These are phyloP conservation scores for Hylodesmum podocarpum DNA, from an alignment of 306 rosid genomes.

Conservation along the genomic window DNA sequence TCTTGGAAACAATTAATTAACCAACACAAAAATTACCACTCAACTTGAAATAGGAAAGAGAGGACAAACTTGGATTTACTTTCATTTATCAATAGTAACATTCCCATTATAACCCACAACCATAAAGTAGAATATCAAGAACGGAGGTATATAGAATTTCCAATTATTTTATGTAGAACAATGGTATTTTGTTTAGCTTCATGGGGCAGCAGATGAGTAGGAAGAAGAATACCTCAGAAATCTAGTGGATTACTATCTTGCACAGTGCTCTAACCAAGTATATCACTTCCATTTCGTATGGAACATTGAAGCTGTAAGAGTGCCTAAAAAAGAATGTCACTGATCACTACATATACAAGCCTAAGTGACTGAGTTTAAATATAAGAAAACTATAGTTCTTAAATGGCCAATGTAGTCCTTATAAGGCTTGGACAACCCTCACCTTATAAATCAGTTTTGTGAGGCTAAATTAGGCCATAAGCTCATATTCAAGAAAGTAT, in stretches of 20 bases:
- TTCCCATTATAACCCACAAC: background rate
- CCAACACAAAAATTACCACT: slow-evolving; percentile 18
- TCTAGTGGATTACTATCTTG: background rate
- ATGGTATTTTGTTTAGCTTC: slow-evolving; percentile 2
- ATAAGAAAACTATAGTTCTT: background rate
- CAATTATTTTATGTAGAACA: slow-evolving; percentile 2
- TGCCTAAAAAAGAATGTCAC: background rate
- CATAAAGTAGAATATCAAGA: slow-evolving; percentile 1
- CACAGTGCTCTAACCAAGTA: background rate
- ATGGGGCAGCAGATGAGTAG: background rate
- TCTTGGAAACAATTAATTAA: slow-evolving; percentile 6
- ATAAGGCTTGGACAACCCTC: background rate
- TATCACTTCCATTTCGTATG: background rate
- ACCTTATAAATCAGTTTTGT: background rate
- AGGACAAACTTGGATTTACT: background rate
- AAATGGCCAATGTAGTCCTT: background rate
- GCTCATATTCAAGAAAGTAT: background rate
- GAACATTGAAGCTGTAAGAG: background rate
- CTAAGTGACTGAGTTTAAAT: background rate
- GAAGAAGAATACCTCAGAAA: background rate
- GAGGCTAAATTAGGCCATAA: background rate
- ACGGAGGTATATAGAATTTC: background rate
- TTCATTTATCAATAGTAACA: background rate
- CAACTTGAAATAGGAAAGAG: slow-evolving; percentile 7
- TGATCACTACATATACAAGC: background rate